Base-by-base conservation (phyloP, 805 yeast species). In the Wickerhamomyces rabaulensis region DNA sequence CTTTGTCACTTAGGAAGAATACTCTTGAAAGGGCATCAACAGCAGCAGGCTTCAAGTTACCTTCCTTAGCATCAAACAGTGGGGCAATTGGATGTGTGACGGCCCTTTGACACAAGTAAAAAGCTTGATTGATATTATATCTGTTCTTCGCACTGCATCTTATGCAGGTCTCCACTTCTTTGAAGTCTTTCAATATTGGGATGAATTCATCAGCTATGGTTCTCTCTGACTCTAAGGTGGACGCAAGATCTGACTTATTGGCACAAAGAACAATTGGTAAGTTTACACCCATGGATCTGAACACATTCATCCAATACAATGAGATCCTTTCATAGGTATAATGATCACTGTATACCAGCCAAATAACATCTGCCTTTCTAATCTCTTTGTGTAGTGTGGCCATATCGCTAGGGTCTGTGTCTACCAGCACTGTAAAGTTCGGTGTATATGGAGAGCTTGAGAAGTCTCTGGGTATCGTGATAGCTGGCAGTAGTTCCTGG, bases 41-140 rank as follows among this genome's bases (percentile, higher is more conserved):
- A 0, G 96, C 90, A 10, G 81, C 72, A 0, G 91, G 89, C 57
- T 91, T 92, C 55, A 94, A 68, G 41, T 72, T 77, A 1, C 94
- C 92, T 50, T 86, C 89, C 56, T 90, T 88, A n/a, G 96, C 82
- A 62, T 94, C 98, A 58, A 84, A 94, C 22, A 94, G 64, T 1
- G 99, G 99, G 0, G 97, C 82, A 9, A 94, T 77, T 0, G 99
- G 99, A 63, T 87, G 90, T 0, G 92, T 85, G 0, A 92, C 90
- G 0, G 98, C 92, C 42, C 97, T 67, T 62, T 91, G 96, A 58
- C 99, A 94, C 15, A 94, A 69, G 63, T 94, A 94, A 55, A 91
- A 91, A 1, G 94, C 90, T 62, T 92, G 97, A 52, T 84, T 90
- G 13, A 92, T 91, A 61, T 94, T 91, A 55, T 81, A 76, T 52